Conservation (phyloP, 164 flowering plant species). For the Cinnamomum chago region DNA sequence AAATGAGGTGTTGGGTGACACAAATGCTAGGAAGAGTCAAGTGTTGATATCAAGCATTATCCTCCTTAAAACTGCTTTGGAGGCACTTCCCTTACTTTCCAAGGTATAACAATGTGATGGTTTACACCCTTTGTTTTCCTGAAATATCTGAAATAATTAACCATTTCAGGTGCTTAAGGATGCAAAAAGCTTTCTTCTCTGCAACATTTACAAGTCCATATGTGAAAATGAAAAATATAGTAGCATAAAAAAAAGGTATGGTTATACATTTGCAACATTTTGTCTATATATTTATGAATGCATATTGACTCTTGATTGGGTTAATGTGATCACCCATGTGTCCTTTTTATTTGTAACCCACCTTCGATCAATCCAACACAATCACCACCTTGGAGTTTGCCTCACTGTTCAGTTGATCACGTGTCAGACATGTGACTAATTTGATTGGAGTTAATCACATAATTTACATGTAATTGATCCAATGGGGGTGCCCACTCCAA, state of each 20-base stretch:
- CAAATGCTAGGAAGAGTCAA: conserved; percentile 77
- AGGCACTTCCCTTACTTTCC: conserved; percentile 84
- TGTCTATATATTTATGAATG: too few species aligned
- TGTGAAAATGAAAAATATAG: conserved; percentile 83
- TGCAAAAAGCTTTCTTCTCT: conserved; percentile 81
- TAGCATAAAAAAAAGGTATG: conserved; percentile 71
- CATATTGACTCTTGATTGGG: too few species aligned
- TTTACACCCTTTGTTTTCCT: not conserved
- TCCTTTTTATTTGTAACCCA: too few species aligned
- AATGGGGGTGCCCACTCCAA: too few species aligned
- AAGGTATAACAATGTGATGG: conserved; percentile 40
- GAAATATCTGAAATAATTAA: not conserved
- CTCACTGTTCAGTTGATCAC: too few species aligned
- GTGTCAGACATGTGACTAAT: too few species aligned
- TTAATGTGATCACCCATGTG: too few species aligned
- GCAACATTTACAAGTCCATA: conserved; percentile 72
- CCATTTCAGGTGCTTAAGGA: conserved; percentile 78
- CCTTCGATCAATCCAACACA: too few species aligned
- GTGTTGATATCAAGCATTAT: conserved; percentile 81
- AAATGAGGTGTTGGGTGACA: conserved; percentile 51
- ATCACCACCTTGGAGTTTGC: too few species aligned
- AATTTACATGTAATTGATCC: too few species aligned
- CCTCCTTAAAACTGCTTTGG: conserved; percentile 92
- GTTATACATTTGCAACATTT: not conserved
- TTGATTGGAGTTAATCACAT: too few species aligned